Conservation (phyloP, 1,139 yeast species). For the Pichia sp. region DNA sequence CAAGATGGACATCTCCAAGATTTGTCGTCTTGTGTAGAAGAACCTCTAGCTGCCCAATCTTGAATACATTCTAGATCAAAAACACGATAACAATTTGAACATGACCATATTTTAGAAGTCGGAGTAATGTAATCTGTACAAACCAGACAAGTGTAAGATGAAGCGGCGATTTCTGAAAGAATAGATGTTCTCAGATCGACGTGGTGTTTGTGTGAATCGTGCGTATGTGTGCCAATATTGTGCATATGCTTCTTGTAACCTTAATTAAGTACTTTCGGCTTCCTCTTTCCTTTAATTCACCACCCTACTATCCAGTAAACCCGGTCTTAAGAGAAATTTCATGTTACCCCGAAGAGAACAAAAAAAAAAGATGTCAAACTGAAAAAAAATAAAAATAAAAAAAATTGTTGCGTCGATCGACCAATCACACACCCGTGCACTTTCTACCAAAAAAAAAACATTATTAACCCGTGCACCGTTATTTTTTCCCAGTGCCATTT, state of each 20-base stretch:
- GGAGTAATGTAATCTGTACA: conserved; percentile 77
- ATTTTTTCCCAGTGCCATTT: background rate
- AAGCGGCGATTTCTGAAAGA: conserved; percentile 52
- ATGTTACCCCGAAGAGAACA: background rate
- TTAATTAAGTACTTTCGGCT: too few species aligned
- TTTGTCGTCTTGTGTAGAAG: conserved; percentile 46
- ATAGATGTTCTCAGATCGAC: conserved; percentile 22
- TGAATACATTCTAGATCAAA: conserved; percentile 75
- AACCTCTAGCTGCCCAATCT: conserved; percentile 77
- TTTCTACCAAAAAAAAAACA: too few species aligned
- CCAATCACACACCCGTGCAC: conserved; percentile 5
- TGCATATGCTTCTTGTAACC: too few species aligned
- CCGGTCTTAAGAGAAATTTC: too few species aligned
- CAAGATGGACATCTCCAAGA: conserved; percentile 91
- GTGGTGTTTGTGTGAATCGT: background rate
- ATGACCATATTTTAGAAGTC: conserved; percentile 67
- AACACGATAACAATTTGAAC: conserved; percentile 65
- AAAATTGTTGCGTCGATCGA: conserved; percentile 3
- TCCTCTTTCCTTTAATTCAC: too few species aligned
- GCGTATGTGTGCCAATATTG: background rate
- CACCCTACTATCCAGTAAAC: too few species aligned
- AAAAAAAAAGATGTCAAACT: background rate
- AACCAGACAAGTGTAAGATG: conserved; percentile 70
- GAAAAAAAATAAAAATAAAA: background rate
- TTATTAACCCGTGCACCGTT: background rate